phyloP scores from a whole-genome alignment of 768 basidiomycete genomes.

The Gloeophyllum trabeum region DNA sequence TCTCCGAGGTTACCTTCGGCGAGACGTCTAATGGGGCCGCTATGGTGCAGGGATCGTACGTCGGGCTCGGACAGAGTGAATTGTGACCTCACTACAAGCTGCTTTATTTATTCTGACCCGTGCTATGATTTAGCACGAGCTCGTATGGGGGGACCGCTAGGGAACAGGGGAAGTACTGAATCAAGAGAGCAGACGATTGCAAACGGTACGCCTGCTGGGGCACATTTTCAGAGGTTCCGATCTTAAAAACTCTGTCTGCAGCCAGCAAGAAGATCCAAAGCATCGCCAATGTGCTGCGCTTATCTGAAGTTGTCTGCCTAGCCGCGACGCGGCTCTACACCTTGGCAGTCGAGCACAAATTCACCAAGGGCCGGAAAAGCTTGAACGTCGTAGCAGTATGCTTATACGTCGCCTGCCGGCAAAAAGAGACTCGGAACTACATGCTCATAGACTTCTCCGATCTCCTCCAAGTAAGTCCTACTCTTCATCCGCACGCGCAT shows the following conservation, averaged over 20 bases:
- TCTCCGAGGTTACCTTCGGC: constrained; percentile 92
- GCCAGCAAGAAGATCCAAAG: constrained; percentile 78
- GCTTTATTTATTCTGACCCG: background rate
- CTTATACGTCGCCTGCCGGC: constrained; percentile 86
- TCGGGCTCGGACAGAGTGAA: constrained; percentile 81
- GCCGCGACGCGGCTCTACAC: constrained; percentile 84
- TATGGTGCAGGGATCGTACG: constrained; percentile 90
- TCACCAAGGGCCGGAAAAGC: constrained; percentile 86
- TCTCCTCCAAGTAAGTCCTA: constrained; percentile 57
- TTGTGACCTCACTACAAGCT: background rate
- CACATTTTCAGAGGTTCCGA: constrained; percentile 1
- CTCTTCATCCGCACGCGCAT: constrained; percentile 1
- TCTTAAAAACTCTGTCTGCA: constrained; percentile 16
- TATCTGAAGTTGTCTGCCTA: constrained; percentile 72
- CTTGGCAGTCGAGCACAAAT: constrained; percentile 88
- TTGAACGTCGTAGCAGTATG: constrained; percentile 94
- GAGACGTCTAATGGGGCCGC: constrained; percentile 88
- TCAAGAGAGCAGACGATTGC: constrained; percentile 87
- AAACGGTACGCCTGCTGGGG: constrained; percentile 45
- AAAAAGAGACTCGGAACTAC: constrained; percentile 83
- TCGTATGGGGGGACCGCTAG: constrained; percentile 72
- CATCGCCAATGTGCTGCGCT: constrained; percentile 64
- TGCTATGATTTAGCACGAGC: constrained; percentile 49
- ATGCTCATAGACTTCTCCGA: constrained; percentile 99
- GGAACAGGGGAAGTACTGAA: constrained; percentile 67